These are phyloP conservation scores for Podila horticola DNA, from an alignment of 192 early-diverging fungal species.

Conservation along the genomic window DNA sequence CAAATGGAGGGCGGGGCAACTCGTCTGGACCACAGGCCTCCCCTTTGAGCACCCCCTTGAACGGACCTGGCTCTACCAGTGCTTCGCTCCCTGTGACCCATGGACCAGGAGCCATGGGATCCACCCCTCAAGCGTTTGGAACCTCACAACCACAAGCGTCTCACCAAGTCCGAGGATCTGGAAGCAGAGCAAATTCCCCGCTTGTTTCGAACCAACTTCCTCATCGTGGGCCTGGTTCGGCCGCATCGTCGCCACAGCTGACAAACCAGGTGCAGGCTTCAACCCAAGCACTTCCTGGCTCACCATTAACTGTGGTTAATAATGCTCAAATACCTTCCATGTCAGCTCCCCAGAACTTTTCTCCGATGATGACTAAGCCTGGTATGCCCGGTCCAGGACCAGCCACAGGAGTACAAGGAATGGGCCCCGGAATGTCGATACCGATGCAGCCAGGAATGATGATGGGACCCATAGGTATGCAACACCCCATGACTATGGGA, in stretches of 20 bases:
- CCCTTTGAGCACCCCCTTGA: no score
- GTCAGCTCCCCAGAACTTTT: neutral
- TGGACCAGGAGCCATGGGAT: no score
- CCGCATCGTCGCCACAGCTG: slow-evolving; percentile 6
- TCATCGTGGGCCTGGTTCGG: slow-evolving; percentile 6
- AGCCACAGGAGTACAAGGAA: neutral
- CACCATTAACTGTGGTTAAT: slow-evolving; percentile 7
- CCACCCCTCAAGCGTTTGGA: no score
- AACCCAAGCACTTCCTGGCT: slow-evolving; percentile 8
- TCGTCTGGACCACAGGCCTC: no score
- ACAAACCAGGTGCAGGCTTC: neutral
- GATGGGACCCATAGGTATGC: slow-evolving; percentile 2
- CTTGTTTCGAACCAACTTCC: slow-evolving; percentile 10
- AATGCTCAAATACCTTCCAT: neutral
- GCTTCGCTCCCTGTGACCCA: no score
- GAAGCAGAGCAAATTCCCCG: slow-evolving; percentile 11
- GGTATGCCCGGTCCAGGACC: slow-evolving; percentile 5
- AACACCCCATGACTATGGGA: slow-evolving; percentile 7
- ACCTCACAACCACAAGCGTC: no score
- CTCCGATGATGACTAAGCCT: neutral
- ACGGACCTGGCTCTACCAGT: no score
- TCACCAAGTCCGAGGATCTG: neutral
- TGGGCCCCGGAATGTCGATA: neutral
- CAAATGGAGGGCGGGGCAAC: no score
- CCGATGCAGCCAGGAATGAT: neutral